Evolutionary conservation across 306 rosid genomes (phyloP).

Genomic region (Malus sieversii): DNA sequence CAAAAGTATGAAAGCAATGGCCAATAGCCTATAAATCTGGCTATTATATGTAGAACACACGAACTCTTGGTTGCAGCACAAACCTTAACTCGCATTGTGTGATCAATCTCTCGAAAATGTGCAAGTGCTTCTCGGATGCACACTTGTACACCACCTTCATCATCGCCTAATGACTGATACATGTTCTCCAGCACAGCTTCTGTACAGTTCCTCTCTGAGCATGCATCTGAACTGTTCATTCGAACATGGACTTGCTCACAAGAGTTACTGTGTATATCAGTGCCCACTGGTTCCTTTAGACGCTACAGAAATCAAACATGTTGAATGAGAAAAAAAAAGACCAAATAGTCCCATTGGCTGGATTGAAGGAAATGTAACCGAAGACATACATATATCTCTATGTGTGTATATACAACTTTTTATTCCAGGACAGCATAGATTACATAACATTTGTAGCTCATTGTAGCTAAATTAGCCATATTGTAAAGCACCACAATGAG

Average conservation of each 20-base stretch:
- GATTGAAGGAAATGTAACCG: background rate
- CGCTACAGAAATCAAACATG: constrained; percentile 39
- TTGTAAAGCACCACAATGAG: background rate
- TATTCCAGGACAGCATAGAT: background rate
- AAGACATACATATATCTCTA: background rate
- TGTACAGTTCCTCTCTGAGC: constrained; percentile 47
- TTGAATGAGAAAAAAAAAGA: constrained; percentile 1
- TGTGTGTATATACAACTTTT: background rate
- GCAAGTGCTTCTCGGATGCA: constrained; percentile 46
- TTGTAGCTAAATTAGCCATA: background rate
- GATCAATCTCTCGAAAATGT: constrained; percentile 21
- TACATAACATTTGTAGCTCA: background rate
- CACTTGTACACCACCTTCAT: constrained; percentile 43
- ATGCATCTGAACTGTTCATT: constrained; percentile 16
- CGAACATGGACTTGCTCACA: constrained; percentile 17
- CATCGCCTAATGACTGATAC: constrained; percentile 48
- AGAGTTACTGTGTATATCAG: constrained; percentile 28
- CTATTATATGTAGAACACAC: constrained; percentile 12
- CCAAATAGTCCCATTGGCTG: background rate
- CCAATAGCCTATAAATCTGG: constrained; percentile 1
- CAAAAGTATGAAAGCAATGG: background rate
- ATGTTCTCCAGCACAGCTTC: constrained; percentile 42
- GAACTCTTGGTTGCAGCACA: constrained; percentile 26
- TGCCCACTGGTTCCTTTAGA: constrained; percentile 26
- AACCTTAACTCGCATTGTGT: constrained; percentile 32